Percentiles rank a stretch among this genome's conserved stretches.
phyloP scores from a whole-genome alignment of 345 rosid species.

The Hevea brasiliensis region DNA sequence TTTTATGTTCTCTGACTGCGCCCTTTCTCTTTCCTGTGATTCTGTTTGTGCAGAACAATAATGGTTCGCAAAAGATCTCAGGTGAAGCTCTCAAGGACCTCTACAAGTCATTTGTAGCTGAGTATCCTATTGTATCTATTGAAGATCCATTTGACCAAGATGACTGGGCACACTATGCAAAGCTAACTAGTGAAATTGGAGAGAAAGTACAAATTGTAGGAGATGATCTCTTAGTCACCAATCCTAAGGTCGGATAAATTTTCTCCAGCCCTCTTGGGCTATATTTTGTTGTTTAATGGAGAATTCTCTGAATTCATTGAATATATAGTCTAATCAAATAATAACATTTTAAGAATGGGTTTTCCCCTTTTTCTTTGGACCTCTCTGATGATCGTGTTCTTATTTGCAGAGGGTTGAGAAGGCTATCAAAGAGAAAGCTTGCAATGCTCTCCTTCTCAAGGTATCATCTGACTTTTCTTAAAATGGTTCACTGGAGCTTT shows the following conservation, averaged over 20 bases:
- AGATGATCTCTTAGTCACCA: constrained; percentile 71
- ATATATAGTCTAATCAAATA: neutral
- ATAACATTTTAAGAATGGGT: neutral
- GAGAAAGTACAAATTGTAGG: constrained; percentile 65
- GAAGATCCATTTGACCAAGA: constrained; percentile 81
- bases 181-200: constrained; percentile 59
- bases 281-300: neutral
- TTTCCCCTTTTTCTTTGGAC: neutral
- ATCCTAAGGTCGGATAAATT: constrained; percentile 48
- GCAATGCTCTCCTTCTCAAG: constrained; percentile 63
- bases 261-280: neutral
- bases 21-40: neutral
- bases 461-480: constrained; percentile 14
- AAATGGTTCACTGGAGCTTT: neutral
- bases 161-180: constrained; percentile 63
- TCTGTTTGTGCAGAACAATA: constrained; percentile 47
- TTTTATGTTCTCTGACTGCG: neutral
- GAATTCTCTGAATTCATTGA: neutral
- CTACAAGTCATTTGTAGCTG: constrained; percentile 54
- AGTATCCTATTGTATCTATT: constrained; percentile 63
- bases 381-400: neutral
- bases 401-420: constrained; percentile 54
- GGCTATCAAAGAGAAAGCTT: constrained; percentile 47
- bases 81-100: constrained; percentile 61
- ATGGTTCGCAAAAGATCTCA: constrained; percentile 58